Percentiles rank a stretch among this genome's conserved stretches.
phyloP scores from a whole-genome alignment of 139 green algal genomes.

The Tetraselmis chui region DNA sequence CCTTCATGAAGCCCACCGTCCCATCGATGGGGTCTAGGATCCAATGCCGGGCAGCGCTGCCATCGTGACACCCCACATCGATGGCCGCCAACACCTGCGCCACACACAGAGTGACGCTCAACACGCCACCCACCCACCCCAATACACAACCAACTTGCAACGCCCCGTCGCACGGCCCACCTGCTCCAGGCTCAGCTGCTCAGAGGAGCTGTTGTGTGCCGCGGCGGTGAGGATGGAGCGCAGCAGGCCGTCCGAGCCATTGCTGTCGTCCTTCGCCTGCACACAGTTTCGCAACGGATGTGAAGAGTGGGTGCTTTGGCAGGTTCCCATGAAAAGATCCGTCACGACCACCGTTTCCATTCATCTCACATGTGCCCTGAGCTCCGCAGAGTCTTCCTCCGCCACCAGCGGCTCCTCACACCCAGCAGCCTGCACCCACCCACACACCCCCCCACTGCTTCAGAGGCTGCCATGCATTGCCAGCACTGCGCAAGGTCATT shows the following conservation, averaged over 20 bases:
- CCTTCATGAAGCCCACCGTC: constrained; percentile 1
- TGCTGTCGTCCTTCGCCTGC: too few relatives aligned
- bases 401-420: constrained; percentile 20
- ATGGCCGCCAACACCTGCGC: constrained; percentile 7
- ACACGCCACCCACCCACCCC: neutral
- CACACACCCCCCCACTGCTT: neutral
- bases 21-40: constrained; percentile 16
- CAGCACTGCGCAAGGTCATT: too few relatives aligned
- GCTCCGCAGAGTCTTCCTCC: constrained; percentile 25
- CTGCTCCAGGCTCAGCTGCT: neutral
- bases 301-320: too few relatives aligned
- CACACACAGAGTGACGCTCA: neutral
- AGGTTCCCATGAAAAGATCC: too few relatives aligned
- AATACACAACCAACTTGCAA: neutral
- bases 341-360: too few relatives aligned
- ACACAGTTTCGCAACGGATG: too few relatives aligned
- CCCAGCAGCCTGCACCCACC: neutral
- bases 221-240: too few relatives aligned
- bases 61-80: constrained; percentile 2
- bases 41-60: constrained; percentile 5
- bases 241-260: too few relatives aligned
- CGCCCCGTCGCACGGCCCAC: neutral
- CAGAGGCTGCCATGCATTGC: too few relatives aligned
- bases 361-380: too few relatives aligned
- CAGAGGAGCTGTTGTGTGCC: too few relatives aligned